phyloP scores from a whole-genome alignment of 352 stramenopile genomes.

The Globisporangium sylvaticum region DNA sequence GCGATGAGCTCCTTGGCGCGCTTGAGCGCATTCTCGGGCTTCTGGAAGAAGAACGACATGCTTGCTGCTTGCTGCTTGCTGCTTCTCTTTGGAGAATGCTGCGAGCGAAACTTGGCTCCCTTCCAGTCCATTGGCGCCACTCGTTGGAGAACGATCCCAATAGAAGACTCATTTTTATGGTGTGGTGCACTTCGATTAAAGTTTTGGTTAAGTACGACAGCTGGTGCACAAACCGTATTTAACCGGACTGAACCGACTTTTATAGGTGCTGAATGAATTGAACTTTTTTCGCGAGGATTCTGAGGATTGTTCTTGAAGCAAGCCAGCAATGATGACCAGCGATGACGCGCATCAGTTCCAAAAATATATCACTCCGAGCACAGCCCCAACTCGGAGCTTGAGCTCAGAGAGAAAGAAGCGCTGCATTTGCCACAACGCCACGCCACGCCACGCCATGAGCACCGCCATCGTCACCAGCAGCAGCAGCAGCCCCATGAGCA shows the following conservation, averaged over 20 bases:
- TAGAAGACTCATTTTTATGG: background rate
- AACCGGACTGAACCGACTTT: background rate
- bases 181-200: background rate
- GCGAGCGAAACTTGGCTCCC: background rate
- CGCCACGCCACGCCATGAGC: background rate
- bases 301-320: background rate
- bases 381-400: background rate
- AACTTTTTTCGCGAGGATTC: background rate
- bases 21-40: conserved; percentile 91
- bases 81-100: conserved; percentile 1
- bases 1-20: conserved; percentile 84
- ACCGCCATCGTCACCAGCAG: background rate
- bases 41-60: conserved; percentile 89
- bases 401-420: conserved; percentile 1
- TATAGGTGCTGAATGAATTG: background rate
- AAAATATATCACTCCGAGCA: background rate
- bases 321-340: background rate
- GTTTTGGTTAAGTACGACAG: background rate
- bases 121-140: background rate
- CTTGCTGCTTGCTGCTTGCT: background rate
- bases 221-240: background rate
- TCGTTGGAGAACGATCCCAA: background rate
- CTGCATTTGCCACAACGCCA: background rate
- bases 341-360: background rate
- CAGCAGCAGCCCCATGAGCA: background rate